Evolutionary conservation across 495 filamentous ascomycete genomes (phyloP).

Genomic region (Penicillium ucsense): DNA sequence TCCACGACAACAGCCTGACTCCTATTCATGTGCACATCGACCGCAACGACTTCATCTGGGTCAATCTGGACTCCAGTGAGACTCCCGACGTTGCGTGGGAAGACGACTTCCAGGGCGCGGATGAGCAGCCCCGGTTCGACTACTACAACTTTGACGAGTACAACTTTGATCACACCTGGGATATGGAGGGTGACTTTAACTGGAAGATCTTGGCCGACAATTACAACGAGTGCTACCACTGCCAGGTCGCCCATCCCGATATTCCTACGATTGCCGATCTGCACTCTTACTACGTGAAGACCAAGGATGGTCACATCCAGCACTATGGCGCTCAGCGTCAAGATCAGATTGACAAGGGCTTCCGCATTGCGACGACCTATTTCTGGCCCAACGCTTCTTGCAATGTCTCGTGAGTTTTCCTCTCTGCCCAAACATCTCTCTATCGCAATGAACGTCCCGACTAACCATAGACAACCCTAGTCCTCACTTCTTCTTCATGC

Average conservation of each 20-base stretch:
- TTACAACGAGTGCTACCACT: conserved; percentile 47
- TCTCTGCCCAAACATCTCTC: not conserved
- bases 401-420: conserved; percentile 31
- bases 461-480: conserved; percentile 14
- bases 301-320: conserved; percentile 27
- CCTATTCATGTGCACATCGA: conserved; percentile 35
- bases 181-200: conserved; percentile 37
- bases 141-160: conserved; percentile 38
- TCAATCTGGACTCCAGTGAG: conserved; percentile 33
- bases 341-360: conserved; percentile 24
- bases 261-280: conserved; percentile 35
- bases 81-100: conserved; percentile 29
- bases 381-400: conserved; percentile 37
- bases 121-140: conserved; percentile 29
- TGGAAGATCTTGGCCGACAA: conserved; percentile 43
- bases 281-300: conserved; percentile 30
- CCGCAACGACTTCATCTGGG: conserved; percentile 38
- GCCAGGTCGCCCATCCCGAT: conserved; percentile 36
- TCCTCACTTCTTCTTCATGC: conserved; percentile 40
- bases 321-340: conserved; percentile 30
- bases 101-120: conserved; percentile 32
- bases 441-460: not conserved
- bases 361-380: conserved; percentile 30
- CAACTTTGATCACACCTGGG: conserved; percentile 37
- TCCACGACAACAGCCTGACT: conserved; percentile 36